A percentile compares a stretch with the other conserved stretches of the same genome.
These are phyloP conservation scores for Thelonectria rubi DNA, from an alignment of 2,329 filamentous ascomycete species.

Conservation along the genomic window DNA sequence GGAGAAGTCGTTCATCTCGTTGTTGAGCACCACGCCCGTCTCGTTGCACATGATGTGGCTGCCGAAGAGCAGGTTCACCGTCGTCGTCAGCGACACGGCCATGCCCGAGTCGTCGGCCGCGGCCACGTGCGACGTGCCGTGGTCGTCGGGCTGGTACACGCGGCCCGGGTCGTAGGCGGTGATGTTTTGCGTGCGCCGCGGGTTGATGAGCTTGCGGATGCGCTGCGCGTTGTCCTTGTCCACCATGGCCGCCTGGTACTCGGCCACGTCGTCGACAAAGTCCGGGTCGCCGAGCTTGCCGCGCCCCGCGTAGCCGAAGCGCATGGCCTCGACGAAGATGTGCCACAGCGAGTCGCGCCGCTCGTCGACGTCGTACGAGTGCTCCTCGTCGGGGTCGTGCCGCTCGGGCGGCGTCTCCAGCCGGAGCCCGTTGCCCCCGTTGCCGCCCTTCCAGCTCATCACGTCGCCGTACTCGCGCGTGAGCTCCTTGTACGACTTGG, in stretches of 20 bases:
- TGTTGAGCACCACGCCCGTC: constrained; percentile 84
- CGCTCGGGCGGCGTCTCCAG: background rate
- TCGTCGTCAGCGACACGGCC: constrained; percentile 84
- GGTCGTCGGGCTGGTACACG: constrained; percentile 72
- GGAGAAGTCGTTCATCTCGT: constrained; percentile 83
- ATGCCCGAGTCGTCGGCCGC: constrained; percentile 77
- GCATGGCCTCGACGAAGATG: constrained; percentile 85
- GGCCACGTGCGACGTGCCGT: constrained; percentile 79
- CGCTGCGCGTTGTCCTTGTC: constrained; percentile 64
- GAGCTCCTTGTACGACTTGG: no score
- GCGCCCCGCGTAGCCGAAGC: constrained; percentile 85
- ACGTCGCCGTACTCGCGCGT: no score
- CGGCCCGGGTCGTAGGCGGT: constrained; percentile 76
- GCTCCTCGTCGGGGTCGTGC: background rate
- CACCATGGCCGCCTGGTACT: constrained; percentile 76
- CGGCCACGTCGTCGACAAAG: constrained; percentile 70
- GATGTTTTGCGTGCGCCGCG: constrained; percentile 75
- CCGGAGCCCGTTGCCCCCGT: background rate
- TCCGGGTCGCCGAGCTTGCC: constrained; percentile 83
- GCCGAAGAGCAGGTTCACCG: constrained; percentile 88
- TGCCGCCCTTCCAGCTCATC: no score
- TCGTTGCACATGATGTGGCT: constrained; percentile 79
- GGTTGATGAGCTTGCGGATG: constrained; percentile 74
- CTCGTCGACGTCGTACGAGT: constrained; percentile 54
- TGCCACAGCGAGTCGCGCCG: constrained; percentile 77